Evolutionary conservation across 768 basidiomycete species (phyloP).

Genomic region (Dentipellis fragilis): DNA sequence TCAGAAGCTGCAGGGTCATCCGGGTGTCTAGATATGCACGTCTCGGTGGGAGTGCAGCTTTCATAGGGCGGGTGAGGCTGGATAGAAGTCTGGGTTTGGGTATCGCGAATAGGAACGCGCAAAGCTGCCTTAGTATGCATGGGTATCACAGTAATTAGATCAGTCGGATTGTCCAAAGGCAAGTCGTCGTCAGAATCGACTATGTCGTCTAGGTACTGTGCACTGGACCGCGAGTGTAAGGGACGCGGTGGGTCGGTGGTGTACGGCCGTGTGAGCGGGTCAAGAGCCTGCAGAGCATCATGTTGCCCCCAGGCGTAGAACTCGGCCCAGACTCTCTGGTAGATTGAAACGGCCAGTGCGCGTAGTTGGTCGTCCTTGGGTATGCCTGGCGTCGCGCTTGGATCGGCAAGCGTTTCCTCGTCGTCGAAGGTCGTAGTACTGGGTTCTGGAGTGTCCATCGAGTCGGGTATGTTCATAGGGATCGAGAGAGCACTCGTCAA

Average conservation of each 20-base stretch:
- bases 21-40: slow-evolving; percentile 29
- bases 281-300: slow-evolving; percentile 10
- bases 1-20: slow-evolving; percentile 29
- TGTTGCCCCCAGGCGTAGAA: slow-evolving; percentile 18
- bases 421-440: background rate
- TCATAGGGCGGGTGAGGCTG: slow-evolving; percentile 37
- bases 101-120: too few relatives aligned
- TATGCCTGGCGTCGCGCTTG: background rate
- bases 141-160: too few relatives aligned
- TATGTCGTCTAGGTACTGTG: too few relatives aligned
- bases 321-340: slow-evolving; percentile 17
- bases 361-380: background rate
- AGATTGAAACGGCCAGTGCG: slow-evolving; percentile 5
- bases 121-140: too few relatives aligned
- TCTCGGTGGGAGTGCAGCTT: slow-evolving; percentile 38
- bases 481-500: too few relatives aligned
- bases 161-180: too few relatives aligned
- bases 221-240: background rate
- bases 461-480: too few relatives aligned
- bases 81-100: too few relatives aligned
- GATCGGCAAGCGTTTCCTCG: background rate
- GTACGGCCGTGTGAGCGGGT: slow-evolving; percentile 4
- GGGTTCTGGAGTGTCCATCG: background rate
- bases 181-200: too few relatives aligned
- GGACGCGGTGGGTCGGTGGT: slow-evolving; percentile 1